Conservation (phyloP, 208 protist species). For the Acanthamoeba rhysodes region DNA sequence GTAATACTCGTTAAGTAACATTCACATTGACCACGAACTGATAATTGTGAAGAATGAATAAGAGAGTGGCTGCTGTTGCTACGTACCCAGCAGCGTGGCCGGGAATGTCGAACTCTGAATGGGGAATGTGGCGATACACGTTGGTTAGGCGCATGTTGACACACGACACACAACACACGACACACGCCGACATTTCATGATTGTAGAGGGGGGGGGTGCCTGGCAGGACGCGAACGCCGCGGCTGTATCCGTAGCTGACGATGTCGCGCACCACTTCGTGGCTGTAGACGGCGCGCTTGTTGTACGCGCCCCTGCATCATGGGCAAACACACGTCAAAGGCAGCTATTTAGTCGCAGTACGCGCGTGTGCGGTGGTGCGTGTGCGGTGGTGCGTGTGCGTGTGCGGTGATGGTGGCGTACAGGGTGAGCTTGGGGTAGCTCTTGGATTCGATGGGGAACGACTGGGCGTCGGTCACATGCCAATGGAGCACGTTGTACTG, state of each 20-base stretch:
- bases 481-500: constrained; percentile 32
- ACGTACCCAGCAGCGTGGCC: constrained; percentile 12
- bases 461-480: constrained; percentile 14
- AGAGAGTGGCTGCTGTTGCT: too few relatives aligned
- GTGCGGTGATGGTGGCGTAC: neutral
- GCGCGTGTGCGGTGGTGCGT: too few relatives aligned
- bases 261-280: neutral
- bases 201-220: too few relatives aligned
- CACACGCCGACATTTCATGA: too few relatives aligned
- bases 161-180: too few relatives aligned
- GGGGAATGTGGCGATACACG: too few relatives aligned
- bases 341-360: neutral
- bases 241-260: neutral
- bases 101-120: constrained; percentile 10
- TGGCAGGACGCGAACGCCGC: neutral
- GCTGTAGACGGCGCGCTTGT: neutral
- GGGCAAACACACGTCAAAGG: too few relatives aligned
- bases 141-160: too few relatives aligned
- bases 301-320: neutral
- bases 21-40: too few relatives aligned
- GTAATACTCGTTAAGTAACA: too few relatives aligned
- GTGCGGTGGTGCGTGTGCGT: too few relatives aligned
- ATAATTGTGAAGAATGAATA: too few relatives aligned
- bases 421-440: neutral
- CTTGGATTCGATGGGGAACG: constrained; percentile 19